These are phyloP conservation scores for Aquilaria malaccensis DNA, from an alignment of 345 rosid species.

Conservation along the genomic window DNA sequence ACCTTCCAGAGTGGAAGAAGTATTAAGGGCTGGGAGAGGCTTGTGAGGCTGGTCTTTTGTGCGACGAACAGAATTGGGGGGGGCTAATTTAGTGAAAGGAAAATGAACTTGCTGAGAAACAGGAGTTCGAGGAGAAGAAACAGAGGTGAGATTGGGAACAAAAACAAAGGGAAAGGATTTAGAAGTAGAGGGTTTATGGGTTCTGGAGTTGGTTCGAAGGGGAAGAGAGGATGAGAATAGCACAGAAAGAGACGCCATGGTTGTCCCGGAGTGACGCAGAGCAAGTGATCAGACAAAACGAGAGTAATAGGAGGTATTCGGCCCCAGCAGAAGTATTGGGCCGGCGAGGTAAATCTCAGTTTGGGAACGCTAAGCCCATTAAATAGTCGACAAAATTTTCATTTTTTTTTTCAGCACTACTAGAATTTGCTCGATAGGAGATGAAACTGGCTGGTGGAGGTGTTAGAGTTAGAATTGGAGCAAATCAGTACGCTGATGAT, in stretches of 20 bases:
- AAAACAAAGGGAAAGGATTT: background rate
- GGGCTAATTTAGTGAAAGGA: background rate
- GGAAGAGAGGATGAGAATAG: constrained; percentile 31
- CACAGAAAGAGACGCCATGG: constrained; percentile 35
- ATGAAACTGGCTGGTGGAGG: too few species aligned
- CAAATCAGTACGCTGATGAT: too few species aligned
- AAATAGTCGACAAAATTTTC: too few species aligned
- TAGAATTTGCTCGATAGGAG: too few species aligned
- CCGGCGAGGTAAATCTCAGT: too few species aligned
- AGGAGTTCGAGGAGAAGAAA: background rate
- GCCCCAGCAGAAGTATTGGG: too few species aligned
- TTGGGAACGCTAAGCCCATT: too few species aligned
- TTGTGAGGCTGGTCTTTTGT: constrained; percentile 3
- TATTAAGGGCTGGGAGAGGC: background rate
- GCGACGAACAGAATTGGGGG: background rate
- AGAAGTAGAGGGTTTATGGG: constrained; percentile 20
- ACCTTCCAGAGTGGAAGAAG: constrained; percentile 9
- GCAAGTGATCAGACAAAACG: too few species aligned
- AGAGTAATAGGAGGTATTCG: too few species aligned
- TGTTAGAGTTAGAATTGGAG: too few species aligned
- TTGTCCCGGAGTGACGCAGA: too few species aligned
- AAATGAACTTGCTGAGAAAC: background rate
- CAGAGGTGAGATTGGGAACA: background rate
- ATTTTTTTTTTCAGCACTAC: too few species aligned
- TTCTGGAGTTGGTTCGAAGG: constrained; percentile 25